Conservation (phyloP, 768 basidiomycete species). For the Megacollybia marginata region DNA sequence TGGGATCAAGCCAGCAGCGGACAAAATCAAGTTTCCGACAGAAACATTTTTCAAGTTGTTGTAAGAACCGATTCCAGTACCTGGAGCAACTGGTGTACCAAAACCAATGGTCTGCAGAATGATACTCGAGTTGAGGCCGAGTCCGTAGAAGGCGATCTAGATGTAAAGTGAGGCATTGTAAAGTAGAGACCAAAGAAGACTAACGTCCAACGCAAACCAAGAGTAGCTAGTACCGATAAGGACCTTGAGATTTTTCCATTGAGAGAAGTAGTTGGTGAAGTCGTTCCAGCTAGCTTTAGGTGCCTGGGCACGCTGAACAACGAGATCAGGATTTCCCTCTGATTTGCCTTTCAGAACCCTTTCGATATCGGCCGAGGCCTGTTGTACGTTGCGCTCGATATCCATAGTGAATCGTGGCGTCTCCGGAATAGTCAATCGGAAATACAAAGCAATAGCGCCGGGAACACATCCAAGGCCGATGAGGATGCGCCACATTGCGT, state of each 20-base stretch:
- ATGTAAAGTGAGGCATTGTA: background rate
- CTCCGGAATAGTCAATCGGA: conserved; percentile 89
- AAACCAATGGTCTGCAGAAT: conserved; percentile 74
- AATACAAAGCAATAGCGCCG: conserved; percentile 76
- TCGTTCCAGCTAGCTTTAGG: conserved; percentile 66
- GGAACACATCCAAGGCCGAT: conserved; percentile 87
- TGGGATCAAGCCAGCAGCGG: conserved; percentile 74
- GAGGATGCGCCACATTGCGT: conserved; percentile 79
- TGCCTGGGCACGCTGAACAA: conserved; percentile 52
- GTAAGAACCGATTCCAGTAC: conserved; percentile 36
- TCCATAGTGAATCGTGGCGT: conserved; percentile 92
- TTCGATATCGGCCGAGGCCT: conserved; percentile 68
- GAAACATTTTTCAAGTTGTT: conserved; percentile 54
- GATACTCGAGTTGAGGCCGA: conserved; percentile 76
- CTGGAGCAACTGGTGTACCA: conserved; percentile 34
- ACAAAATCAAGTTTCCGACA: conserved; percentile 71
- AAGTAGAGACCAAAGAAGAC: conserved; percentile 15
- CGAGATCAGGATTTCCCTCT: conserved; percentile 46
- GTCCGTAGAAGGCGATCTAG: conserved; percentile 82
- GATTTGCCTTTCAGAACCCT: conserved; percentile 46
- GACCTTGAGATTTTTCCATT: conserved; percentile 75
- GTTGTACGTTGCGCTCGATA: conserved; percentile 75
- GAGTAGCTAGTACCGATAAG: conserved; percentile 73
- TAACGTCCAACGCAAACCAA: conserved; percentile 83
- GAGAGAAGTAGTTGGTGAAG: conserved; percentile 59